These are phyloP conservation scores for Cornus controversa DNA, from an alignment of 148 eudicot species.

Conservation along the genomic window DNA sequence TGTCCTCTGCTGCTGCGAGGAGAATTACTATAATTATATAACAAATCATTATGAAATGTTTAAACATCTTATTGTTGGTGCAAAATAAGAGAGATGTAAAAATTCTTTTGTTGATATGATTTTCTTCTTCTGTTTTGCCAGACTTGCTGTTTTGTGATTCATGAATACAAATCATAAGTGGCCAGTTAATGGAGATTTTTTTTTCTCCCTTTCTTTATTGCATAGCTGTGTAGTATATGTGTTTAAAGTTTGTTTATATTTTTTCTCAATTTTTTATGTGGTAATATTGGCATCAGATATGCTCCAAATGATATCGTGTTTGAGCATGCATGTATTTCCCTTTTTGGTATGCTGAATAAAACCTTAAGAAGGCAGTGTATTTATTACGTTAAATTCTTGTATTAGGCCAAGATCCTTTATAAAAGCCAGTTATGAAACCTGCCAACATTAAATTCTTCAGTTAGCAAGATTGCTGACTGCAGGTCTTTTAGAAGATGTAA, in stretches of 20 bases:
- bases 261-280: not conserved
- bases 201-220: too few relatives aligned
- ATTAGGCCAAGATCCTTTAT: conserved; percentile 89
- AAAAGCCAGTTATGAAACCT: too few relatives aligned
- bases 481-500: too few relatives aligned
- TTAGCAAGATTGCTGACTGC: too few relatives aligned
- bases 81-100: not conserved
- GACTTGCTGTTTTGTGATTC: not conserved
- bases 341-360: not conserved
- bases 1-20: too few relatives aligned
- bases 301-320: not conserved
- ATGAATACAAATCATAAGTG: not conserved
- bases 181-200: too few relatives aligned
- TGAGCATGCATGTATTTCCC: not conserved
- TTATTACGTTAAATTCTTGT: conserved; percentile 8
- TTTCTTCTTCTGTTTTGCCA: not conserved
- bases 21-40: too few relatives aligned
- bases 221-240: too few relatives aligned
- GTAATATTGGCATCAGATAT: conserved; percentile 3
- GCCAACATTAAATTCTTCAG: too few relatives aligned
- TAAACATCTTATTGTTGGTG: not conserved
- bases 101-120: not conserved
- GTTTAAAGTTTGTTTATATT: not conserved
- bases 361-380: not conserved
- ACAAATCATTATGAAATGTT: too few relatives aligned